These are phyloP conservation scores for Sporothrix mexicana DNA, from an alignment of 2,329 filamentous ascomycete genomes.

Conservation along the genomic window DNA sequence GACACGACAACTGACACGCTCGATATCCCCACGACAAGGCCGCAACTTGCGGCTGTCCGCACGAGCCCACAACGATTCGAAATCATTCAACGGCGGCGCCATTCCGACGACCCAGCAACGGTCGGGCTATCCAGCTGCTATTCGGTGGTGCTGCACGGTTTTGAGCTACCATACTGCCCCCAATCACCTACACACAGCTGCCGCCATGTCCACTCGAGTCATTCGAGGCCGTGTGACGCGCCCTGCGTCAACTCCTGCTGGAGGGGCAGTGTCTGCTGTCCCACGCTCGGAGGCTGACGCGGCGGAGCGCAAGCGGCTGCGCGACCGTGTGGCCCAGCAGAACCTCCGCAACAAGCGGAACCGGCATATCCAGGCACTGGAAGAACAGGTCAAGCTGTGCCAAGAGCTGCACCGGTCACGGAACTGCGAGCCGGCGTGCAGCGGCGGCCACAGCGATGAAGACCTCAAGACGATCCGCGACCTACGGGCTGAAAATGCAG, in stretches of 20 bases:
- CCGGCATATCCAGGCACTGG: slow-evolving; percentile 27
- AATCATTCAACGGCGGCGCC: neutral
- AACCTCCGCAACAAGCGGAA: slow-evolving; percentile 32
- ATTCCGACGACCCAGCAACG: neutral
- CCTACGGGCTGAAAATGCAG: slow-evolving; percentile 19
- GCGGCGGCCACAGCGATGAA: neutral
- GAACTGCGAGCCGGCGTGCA: neutral
- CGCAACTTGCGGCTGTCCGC: too few species aligned
- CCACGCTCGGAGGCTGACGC: slow-evolving; percentile 5
- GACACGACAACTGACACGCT: neutral
- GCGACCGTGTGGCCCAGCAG: slow-evolving; percentile 32
- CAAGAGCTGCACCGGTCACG: slow-evolving; percentile 13
- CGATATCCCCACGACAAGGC: neutral
- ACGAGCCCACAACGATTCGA: neutral
- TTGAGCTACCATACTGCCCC: too few species aligned
- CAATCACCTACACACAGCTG: too few species aligned
- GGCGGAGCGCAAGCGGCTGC: slow-evolving; percentile 28
- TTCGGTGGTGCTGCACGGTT: too few species aligned
- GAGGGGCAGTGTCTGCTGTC: neutral
- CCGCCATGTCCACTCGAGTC: slow-evolving; percentile 14
- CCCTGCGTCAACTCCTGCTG: neutral
- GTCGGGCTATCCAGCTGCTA: too few species aligned
- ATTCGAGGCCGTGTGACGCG: neutral
- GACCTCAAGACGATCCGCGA: slow-evolving; percentile 1
- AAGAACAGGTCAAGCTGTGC: slow-evolving; percentile 29